These are phyloP conservation scores for Isatis lusitanica DNA, from an alignment of 441 rosid genomes.

Conservation along the genomic window DNA sequence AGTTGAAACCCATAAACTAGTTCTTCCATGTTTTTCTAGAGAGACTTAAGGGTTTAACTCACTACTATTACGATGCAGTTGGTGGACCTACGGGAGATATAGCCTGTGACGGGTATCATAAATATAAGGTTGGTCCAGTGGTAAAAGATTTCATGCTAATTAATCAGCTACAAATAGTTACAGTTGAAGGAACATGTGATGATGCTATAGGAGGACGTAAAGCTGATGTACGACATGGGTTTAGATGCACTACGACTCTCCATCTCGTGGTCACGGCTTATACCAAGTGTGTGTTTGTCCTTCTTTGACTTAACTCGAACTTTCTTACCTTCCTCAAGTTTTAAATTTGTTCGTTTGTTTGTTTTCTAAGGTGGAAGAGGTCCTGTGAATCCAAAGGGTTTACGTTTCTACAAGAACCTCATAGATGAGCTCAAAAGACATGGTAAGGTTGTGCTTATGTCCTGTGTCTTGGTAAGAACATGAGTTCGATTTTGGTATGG, in stretches of 20 bases:
- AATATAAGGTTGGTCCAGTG: slow-evolving; percentile 7
- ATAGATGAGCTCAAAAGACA: slow-evolving; percentile 49
- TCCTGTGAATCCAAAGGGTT: slow-evolving; percentile 55
- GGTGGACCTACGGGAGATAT: not conserved
- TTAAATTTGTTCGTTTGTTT: not conserved
- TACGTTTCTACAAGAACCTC: slow-evolving; percentile 56
- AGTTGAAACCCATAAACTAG: not conserved
- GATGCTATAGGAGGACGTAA: not conserved
- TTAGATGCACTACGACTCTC: not conserved
- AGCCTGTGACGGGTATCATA: slow-evolving; percentile 19
- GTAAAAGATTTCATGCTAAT: not conserved
- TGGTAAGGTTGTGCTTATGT: slow-evolving; percentile 33
- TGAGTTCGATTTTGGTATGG: not conserved
- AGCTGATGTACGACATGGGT: not conserved
- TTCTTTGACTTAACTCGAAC: too few species aligned
- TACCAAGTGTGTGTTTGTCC: not conserved
- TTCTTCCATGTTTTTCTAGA: too few species aligned
- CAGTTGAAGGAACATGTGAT: not conserved
- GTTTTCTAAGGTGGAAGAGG: slow-evolving; percentile 61
- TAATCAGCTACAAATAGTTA: not conserved
- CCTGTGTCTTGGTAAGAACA: not conserved
- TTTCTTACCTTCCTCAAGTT: not conserved
- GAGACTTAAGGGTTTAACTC: slow-evolving; percentile 29
- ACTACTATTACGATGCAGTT: not conserved
- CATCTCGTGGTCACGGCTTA: slow-evolving; percentile 13